These are phyloP conservation scores for Apophysomyces variabilis DNA, from an alignment of 371 early-diverging fungal species.

Conservation along the genomic window DNA sequence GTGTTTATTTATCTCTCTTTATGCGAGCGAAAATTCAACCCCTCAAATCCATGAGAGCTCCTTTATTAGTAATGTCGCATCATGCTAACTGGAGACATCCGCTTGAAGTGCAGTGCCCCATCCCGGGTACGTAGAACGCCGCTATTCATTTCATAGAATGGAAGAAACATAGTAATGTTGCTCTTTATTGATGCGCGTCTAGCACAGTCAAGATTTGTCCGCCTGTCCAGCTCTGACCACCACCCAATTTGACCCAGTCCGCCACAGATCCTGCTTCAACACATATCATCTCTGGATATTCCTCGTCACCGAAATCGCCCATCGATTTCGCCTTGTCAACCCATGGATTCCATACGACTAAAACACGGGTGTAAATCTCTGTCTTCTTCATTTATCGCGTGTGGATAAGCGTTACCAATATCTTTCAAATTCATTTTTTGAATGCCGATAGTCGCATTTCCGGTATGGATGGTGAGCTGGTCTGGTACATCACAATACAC, in stretches of 20 bases:
- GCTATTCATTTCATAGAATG: no score
- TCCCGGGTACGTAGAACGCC: no score
- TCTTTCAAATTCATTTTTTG: slow-evolving; percentile 70
- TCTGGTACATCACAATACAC: slow-evolving; percentile 72
- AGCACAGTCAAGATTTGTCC: slow-evolving; percentile 72
- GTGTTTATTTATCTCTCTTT: no score
- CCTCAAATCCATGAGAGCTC: no score
- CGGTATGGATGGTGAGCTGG: slow-evolving; percentile 53
- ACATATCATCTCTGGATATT: slow-evolving; percentile 85
- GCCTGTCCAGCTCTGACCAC: slow-evolving; percentile 74
- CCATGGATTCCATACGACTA: slow-evolving; percentile 98
- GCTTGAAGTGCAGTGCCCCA: no score
- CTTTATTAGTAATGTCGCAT: no score
- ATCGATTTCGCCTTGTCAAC: slow-evolving; percentile 84
- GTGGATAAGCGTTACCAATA: slow-evolving; percentile 55
- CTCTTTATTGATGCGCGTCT: slow-evolving; percentile 10
- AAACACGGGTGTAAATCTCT: slow-evolving; percentile 1
- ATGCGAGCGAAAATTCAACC: no score
- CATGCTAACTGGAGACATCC: no score
- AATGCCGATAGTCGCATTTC: slow-evolving; percentile 48
- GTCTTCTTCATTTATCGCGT: slow-evolving; percentile 7
- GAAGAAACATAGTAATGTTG: no score
- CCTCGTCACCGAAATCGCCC: slow-evolving; percentile 88
- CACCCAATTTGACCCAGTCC: slow-evolving; percentile 67
- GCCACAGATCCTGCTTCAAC: slow-evolving; percentile 90